Evolutionary conservation across 371 early-diverging fungal genomes (phyloP).

Genomic region (Rhizopus sp.): DNA sequence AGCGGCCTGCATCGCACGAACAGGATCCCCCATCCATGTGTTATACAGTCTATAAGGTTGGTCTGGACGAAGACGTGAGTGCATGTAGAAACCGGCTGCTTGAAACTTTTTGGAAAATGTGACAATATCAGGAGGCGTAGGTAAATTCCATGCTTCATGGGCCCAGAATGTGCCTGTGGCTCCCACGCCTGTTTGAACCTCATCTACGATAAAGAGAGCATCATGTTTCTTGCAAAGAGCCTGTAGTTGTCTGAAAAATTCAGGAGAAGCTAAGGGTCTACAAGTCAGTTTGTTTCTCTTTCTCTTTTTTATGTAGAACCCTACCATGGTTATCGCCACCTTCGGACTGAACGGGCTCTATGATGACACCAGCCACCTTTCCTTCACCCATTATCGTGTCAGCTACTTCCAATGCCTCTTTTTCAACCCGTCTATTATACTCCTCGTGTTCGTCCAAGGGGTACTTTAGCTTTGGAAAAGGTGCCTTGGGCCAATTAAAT

Average conservation of each 20-base stretch:
- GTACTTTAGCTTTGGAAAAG: constrained; percentile 67
- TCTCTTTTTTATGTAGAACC: constrained; percentile 1
- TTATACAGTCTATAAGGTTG: constrained; percentile 73
- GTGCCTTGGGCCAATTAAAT: constrained; percentile 65
- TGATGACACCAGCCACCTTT: constrained; percentile 70
- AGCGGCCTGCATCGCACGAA: constrained; percentile 69
- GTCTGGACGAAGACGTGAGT: constrained; percentile 55
- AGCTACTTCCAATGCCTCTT: constrained; percentile 51
- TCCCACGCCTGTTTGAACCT: constrained; percentile 87
- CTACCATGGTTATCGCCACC: constrained; percentile 78
- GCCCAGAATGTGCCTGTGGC: constrained; percentile 84
- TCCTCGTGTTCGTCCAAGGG: constrained; percentile 58
- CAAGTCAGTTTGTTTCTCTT: background rate
- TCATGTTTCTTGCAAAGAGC: constrained; percentile 63
- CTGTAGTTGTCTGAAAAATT: constrained; percentile 67
- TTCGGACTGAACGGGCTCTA: constrained; percentile 85
- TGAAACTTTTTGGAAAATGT: constrained; percentile 82
- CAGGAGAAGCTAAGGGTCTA: constrained; percentile 54
- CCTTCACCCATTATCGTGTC: constrained; percentile 54
- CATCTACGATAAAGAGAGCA: constrained; percentile 80
- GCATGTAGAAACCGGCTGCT: constrained; percentile 73
- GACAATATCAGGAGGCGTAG: constrained; percentile 72
- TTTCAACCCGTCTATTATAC: constrained; percentile 61
- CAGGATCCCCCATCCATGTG: constrained; percentile 78
- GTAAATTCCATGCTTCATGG: constrained; percentile 72